phyloP scores from a whole-genome alignment of 2,329 filamentous ascomycete genomes.

The Pyrenochaeta sp. region DNA sequence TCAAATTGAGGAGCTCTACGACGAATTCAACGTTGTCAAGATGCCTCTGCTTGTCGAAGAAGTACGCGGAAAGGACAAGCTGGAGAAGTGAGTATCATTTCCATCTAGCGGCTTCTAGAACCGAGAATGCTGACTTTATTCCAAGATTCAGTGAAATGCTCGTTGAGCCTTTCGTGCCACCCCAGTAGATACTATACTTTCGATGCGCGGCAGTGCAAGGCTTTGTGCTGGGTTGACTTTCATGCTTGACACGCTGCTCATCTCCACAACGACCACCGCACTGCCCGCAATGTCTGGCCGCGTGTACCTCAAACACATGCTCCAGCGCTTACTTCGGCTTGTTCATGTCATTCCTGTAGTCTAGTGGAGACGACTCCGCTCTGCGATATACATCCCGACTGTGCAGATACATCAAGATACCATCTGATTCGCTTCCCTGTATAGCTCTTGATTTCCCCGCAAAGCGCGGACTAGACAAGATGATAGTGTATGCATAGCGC shows the following conservation, averaged over 20 bases:
- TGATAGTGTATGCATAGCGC: slow-evolving; percentile 14
- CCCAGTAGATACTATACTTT: slow-evolving; percentile 46
- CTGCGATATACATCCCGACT: too few relatives aligned
- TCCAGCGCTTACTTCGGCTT: too few relatives aligned
- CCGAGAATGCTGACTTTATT: slow-evolving; percentile 16
- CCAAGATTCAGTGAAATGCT: slow-evolving; percentile 80
- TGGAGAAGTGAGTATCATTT: slow-evolving; percentile 68
- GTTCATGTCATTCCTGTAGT: too few relatives aligned
- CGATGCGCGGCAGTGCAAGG: slow-evolving; percentile 2
- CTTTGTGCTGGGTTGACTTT: too few relatives aligned
- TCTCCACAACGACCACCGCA: too few relatives aligned
- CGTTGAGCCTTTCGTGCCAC: slow-evolving; percentile 76
- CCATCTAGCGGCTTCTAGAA: not conserved
- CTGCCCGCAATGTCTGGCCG: too few relatives aligned
- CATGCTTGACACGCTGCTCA: too few relatives aligned
- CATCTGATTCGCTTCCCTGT: too few relatives aligned
- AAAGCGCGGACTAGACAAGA: slow-evolving; percentile 6
- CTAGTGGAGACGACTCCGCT: too few relatives aligned
- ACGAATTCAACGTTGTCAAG: slow-evolving; percentile 98
- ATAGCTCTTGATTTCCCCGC: slow-evolving; percentile 5
- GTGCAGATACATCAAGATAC: too few relatives aligned
- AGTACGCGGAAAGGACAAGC: slow-evolving; percentile 90
- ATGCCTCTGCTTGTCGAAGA: slow-evolving; percentile 97
- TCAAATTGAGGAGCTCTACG: slow-evolving; percentile 97
- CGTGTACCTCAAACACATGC: too few relatives aligned